These are phyloP conservation scores for Russula ochroleuca DNA, from an alignment of 768 basidiomycete genomes.

Conservation along the genomic window DNA sequence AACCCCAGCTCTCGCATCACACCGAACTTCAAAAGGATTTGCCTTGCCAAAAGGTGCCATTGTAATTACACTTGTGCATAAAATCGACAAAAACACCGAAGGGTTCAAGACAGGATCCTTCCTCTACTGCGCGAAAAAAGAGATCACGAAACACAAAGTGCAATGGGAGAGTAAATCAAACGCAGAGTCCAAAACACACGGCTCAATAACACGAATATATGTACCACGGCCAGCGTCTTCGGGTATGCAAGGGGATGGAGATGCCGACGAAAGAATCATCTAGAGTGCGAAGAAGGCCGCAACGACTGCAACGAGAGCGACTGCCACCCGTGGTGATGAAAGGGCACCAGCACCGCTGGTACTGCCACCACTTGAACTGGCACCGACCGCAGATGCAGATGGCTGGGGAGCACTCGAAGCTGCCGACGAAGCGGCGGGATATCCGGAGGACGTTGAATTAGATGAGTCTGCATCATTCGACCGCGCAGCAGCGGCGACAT, in stretches of 20 bases:
- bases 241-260: slow-evolving; percentile 16
- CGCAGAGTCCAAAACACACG: slow-evolving; percentile 21
- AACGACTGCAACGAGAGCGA: slow-evolving; percentile 49
- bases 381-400: too few relatives aligned
- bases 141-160: slow-evolving; percentile 23
- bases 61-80: background rate
- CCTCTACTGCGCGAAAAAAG: slow-evolving; percentile 14
- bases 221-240: slow-evolving; percentile 5
- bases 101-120: slow-evolving; percentile 5
- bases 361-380: too few relatives aligned
- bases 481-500: slow-evolving; percentile 45
- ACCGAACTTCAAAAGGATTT: background rate
- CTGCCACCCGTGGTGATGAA: slow-evolving; percentile 46
- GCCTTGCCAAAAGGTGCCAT: background rate
- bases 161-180: slow-evolving; percentile 9
- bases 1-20: background rate
- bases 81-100: background rate
- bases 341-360: slow-evolving; percentile 45
- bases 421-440: slow-evolving; percentile 23
- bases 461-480: slow-evolving; percentile 29
- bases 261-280: slow-evolving; percentile 17
- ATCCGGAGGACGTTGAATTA: slow-evolving; percentile 30
- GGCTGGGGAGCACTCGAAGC: slow-evolving; percentile 28
- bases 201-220: slow-evolving; percentile 14
- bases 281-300: slow-evolving; percentile 43